Base-by-base conservation (phyloP, 1,284 basidiomycete genomes). In the Anthracocystis setariae region DNA sequence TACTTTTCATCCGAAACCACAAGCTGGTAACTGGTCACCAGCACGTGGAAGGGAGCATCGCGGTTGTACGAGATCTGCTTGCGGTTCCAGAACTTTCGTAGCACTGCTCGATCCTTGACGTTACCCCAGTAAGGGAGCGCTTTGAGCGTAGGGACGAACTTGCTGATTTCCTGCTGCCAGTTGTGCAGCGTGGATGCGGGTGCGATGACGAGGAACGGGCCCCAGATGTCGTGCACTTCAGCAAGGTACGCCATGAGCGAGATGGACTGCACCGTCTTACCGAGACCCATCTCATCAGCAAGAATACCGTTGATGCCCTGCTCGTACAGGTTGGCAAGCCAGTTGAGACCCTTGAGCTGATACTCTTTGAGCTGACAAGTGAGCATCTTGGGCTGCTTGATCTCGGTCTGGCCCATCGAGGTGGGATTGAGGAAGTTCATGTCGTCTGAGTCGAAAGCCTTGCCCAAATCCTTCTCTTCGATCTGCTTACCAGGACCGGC, bases 361-460 rank as follows among this genome's bases (percentile, higher is more conserved):
- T 98, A 99, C 84, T 98, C 96, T 84, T 99, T 99, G 57, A 99
- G 86, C 75, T 94, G 92, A 15, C 94, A 93, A 87, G 93, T 94
- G 67, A 99, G 87, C 91, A 98, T 96, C 84, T 90, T 91, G 20
- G 96, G 96, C 83, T 99, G 96, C 29, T 89, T 88, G 79, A 95
- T 85, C 32, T 90, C 89, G 35, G 93, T 93, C 55, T 88, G 91
- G 39, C 81, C 81, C 77, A 96, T 86, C n/a, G 93, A 92, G 3
- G 93, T 92, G 2, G 96, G 96, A 82, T 99, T 98, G 85, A 98
- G 93, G 89, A 99, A 98, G 85, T 98, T 98, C 56, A 98, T 89
- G 83, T 98, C 95, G 80, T 98, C 95, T 38, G 91, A 78, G 46
- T 82, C 80, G 63, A 82, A 81, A 27, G 75, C 75, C 66, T 76